Percentiles rank a stretch among this genome's conserved stretches.
These are phyloP conservation scores for Zygoascus ofunaensis DNA, from an alignment of 805 yeast species.

Conservation along the genomic window DNA sequence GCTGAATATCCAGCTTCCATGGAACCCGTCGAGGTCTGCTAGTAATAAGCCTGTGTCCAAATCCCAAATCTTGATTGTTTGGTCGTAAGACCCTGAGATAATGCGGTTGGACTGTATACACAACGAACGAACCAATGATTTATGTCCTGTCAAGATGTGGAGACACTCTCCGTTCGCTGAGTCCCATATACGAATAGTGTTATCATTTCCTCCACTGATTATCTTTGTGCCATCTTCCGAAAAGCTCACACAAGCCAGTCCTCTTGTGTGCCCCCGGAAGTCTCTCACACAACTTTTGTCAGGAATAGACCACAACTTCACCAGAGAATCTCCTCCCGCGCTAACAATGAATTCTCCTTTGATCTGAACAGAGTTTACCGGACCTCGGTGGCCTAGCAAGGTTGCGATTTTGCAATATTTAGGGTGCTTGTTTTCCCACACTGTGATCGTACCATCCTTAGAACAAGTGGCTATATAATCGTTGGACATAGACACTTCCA, in stretches of 20 bases:
- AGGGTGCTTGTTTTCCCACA: constrained; percentile 21
- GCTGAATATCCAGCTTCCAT: constrained; percentile 29
- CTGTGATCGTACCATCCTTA: constrained; percentile 26
- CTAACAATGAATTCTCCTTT: constrained; percentile 21
- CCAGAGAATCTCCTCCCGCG: constrained; percentile 61
- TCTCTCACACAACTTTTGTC: constrained; percentile 62
- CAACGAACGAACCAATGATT: constrained; percentile 65
- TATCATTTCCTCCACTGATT: constrained; percentile 80
- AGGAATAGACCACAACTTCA: constrained; percentile 72
- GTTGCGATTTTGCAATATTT: constrained; percentile 14
- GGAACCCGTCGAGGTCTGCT: constrained; percentile 23
- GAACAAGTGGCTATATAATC: constrained; percentile 28
- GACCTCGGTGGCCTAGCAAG: constrained; percentile 26
- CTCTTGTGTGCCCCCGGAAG: constrained; percentile 70
- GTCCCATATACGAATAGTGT: constrained; percentile 84
- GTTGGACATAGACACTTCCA: constrained; percentile 22
- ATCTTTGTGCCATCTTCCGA: constrained; percentile 61
- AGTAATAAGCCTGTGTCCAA: constrained; percentile 20
- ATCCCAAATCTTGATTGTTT: constrained; percentile 31
- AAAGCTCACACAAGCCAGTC: constrained; percentile 75
- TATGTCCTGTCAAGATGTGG: constrained; percentile 65
- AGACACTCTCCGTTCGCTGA: constrained; percentile 62
- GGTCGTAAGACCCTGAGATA: constrained; percentile 31
- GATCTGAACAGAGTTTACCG: constrained; percentile 30
- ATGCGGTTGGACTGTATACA: constrained; percentile 21